A percentile compares a stretch with the other conserved stretches of the same genome.
Evolutionary conservation across 2,329 filamentous ascomycete genomes (phyloP).

Genomic region (Verticillium longisporum): DNA sequence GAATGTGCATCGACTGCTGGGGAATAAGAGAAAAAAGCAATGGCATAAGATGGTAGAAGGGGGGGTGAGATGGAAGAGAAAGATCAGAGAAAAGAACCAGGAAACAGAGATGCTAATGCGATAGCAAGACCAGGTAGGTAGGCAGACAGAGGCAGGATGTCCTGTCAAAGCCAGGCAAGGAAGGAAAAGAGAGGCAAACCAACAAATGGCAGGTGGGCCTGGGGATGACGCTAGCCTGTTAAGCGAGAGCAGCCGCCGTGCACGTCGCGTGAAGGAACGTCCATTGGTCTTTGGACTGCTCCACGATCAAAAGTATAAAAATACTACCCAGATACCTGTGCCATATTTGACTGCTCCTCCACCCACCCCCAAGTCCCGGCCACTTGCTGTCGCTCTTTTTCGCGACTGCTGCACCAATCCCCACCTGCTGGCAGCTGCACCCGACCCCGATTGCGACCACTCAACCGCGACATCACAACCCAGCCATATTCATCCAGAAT

Average conservation of each 20-base stretch:
- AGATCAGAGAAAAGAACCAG: not conserved
- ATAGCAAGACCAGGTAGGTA: not conserved
- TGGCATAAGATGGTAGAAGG: too few relatives aligned
- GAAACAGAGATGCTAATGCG: not conserved
- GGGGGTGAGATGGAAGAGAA: not conserved
- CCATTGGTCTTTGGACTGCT: not conserved
- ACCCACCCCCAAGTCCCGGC: constrained; percentile 4
- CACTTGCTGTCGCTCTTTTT: constrained; percentile 7
- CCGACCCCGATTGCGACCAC: not conserved
- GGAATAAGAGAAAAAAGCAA: not conserved
- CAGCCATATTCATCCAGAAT: not conserved
- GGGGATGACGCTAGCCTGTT: constrained; percentile 1
- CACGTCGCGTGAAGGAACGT: constrained; percentile 3
- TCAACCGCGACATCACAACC: not conserved
- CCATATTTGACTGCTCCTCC: constrained; percentile 5
- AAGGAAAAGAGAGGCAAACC: not conserved
- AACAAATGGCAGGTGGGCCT: constrained; percentile 1
- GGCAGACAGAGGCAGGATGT: not conserved
- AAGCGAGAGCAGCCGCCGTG: constrained; percentile 3
- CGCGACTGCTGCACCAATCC: not conserved
- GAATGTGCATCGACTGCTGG: not conserved
- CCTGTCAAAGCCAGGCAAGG: not conserved
- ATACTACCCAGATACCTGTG: constrained; percentile 9
- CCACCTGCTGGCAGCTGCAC: not conserved
- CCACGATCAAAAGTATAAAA: constrained; percentile 11